These are phyloP conservation scores for Myrmaecium sp. DNA, from an alignment of 2,329 filamentous ascomycete species.

Conservation along the genomic window DNA sequence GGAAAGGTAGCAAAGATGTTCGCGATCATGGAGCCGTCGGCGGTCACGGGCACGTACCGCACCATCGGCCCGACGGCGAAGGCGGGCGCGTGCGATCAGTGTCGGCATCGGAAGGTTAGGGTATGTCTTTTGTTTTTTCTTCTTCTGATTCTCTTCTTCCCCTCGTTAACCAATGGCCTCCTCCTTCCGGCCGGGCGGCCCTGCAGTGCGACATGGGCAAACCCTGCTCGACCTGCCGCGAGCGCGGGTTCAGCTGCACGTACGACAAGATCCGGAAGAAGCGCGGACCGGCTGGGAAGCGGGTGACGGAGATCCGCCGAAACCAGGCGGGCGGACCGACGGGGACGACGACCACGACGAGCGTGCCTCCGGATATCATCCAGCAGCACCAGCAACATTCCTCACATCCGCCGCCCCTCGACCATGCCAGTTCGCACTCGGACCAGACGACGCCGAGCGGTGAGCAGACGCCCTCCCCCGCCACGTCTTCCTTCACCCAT, in stretches of 20 bases:
- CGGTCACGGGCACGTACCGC: no score
- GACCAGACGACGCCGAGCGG: no score
- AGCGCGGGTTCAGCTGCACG: slow-evolving; percentile 3
- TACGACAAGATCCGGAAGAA: slow-evolving; percentile 3
- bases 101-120: slow-evolving; percentile 3
- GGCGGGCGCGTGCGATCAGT: slow-evolving; percentile 4
- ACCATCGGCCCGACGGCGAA: no score
- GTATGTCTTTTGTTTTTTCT: no score
- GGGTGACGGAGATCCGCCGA: slow-evolving; percentile 1
- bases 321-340: neutral
- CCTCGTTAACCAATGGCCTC: no score
- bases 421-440: no score
- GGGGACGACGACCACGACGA: neutral
- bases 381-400: no score
- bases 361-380: slow-evolving; percentile 2
- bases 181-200: slow-evolving; percentile 1
- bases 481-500: no score
- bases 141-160: neutral
- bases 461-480: no score
- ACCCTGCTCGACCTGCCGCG: slow-evolving; percentile 3
- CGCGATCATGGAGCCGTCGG: no score
- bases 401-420: no score
- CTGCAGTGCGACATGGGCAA: slow-evolving; percentile 3
- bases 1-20: no score
- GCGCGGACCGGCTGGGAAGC: slow-evolving; percentile 3